phyloP scores from a whole-genome alignment of 2,329 filamentous ascomycete species.

The Trichoderma lentiforme region DNA sequence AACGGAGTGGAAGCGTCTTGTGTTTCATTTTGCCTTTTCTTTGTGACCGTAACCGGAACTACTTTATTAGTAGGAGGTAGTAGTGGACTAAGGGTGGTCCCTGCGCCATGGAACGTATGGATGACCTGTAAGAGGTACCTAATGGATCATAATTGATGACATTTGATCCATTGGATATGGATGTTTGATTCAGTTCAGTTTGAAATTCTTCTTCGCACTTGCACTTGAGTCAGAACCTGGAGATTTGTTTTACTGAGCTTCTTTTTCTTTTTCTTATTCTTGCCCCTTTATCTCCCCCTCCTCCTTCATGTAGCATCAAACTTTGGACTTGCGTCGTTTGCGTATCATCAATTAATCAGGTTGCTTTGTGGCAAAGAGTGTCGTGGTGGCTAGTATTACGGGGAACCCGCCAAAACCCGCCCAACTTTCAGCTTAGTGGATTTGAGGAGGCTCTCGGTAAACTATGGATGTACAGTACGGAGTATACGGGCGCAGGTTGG shows the following conservation, averaged over 20 bases:
- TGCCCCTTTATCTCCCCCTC: neutral
- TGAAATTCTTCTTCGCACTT: neutral
- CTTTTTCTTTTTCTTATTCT: neutral
- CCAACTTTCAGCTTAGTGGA: conserved; percentile 15
- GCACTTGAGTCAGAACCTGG: neutral
- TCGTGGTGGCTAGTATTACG: conserved; percentile 9
- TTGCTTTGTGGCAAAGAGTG: conserved; percentile 4
- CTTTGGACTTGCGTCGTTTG: conserved; percentile 13
- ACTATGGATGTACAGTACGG: neutral
- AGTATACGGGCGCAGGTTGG: neutral
- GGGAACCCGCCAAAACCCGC: conserved; percentile 14
- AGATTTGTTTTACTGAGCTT: neutral
- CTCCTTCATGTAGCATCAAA: neutral
- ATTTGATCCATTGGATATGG: neutral
- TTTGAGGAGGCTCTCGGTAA: neutral
- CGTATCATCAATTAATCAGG: neutral
- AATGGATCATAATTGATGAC: neutral
- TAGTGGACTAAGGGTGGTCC: neutral
- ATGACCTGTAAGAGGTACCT: neutral
- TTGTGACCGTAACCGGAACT: neutral
- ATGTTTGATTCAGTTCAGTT: neutral
- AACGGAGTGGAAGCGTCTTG: neutral
- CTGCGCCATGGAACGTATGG: neutral
- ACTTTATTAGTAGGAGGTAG: neutral
- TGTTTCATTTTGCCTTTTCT: neutral